Base-by-base conservation (phyloP, 1,284 basidiomycete species). In the Malassezia cuniculi region DNA sequence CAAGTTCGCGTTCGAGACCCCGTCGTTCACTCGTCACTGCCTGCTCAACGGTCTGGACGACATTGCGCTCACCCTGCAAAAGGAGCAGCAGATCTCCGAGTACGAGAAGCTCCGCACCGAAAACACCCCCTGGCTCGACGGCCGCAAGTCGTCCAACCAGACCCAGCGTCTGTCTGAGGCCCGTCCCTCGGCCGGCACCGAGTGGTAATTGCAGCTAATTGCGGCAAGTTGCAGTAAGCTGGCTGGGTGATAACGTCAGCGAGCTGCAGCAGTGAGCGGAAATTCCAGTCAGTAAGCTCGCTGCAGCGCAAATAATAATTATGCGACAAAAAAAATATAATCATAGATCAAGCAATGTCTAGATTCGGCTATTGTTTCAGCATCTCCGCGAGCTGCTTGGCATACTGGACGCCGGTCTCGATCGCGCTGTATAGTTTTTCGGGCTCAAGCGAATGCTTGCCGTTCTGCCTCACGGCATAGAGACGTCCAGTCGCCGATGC, bases 11-110 rank as follows among this genome's bases (percentile, higher is more conserved):
- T 63, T 63, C 18, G 47, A 60, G 22, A 55, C 48, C 4, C 45
- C 52, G 25, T 47, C 47, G 11, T 65, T 63, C 25, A 55, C 54
- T 9, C 35, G 58, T 18, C 53, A 65, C 37, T 65, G 61, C 30
- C 53, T 65, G 22, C 39, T 65, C 20, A 53, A 65, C 19, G 61
- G 60, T 3, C 44, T 62, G 1, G 61, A 65, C 34, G 61, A 65
- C 38, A 62, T 65, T 29, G 55, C 48, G 17, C 50, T 63, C n/a
- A 61, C 60, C 8, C 41, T 65, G 31, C 51, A 55, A 28, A 52
- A 63, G 36, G 57, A 58, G 27, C 43, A 41, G 3, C 17, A 44
- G 20, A 65, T 65, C 19, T 26, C 37, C 1, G 39, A 18, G 4
- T 65, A 61, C 27, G 61, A 65, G 40, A 12, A 30, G 29, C 39